Evolutionary conservation across 2,329 filamentous ascomycete species (phyloP).

Genomic region (Fusarium sp.): DNA sequence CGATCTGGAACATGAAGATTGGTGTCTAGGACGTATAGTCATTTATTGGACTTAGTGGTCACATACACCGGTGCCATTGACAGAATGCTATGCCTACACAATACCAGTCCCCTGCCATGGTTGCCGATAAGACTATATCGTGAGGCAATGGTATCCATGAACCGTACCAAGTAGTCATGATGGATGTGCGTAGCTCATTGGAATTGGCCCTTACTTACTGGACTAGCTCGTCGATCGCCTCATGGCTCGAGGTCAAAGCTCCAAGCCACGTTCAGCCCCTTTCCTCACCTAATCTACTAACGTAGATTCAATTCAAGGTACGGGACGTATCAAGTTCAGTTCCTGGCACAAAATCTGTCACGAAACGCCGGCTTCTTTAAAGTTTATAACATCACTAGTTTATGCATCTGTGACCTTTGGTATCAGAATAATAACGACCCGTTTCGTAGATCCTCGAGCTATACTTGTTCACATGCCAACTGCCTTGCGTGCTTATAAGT

Average conservation of each 20-base stretch:
- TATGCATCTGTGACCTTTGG: background rate
- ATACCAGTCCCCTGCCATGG: background rate
- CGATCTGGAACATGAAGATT: background rate
- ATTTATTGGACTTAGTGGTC: background rate
- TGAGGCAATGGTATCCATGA: background rate
- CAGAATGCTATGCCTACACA: background rate
- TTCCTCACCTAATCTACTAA: background rate
- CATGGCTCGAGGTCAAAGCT: conserved; percentile 34
- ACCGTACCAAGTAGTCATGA: conserved; percentile 14
- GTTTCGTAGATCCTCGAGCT: background rate
- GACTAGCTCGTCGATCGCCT: conserved; percentile 28
- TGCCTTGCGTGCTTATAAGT: background rate
- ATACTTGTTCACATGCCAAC: background rate
- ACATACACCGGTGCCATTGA: background rate
- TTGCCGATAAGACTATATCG: background rate
- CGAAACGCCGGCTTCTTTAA: background rate
- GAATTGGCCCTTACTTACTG: conserved; percentile 26
- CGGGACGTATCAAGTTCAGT: conserved; percentile 8
- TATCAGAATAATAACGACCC: background rate
- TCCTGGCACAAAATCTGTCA: conserved; percentile 14
- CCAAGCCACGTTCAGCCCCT: conserved; percentile 30
- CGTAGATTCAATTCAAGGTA: background rate
- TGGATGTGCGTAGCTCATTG: conserved; percentile 15
- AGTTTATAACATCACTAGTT: conserved; percentile 1
- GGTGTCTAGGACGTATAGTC: background rate